Evolutionary conservation across 2,329 filamentous ascomycete species (phyloP), one percentile per base, ranked within the genome.

Genomic region (Rhexocercosporidium sp.): DNA sequence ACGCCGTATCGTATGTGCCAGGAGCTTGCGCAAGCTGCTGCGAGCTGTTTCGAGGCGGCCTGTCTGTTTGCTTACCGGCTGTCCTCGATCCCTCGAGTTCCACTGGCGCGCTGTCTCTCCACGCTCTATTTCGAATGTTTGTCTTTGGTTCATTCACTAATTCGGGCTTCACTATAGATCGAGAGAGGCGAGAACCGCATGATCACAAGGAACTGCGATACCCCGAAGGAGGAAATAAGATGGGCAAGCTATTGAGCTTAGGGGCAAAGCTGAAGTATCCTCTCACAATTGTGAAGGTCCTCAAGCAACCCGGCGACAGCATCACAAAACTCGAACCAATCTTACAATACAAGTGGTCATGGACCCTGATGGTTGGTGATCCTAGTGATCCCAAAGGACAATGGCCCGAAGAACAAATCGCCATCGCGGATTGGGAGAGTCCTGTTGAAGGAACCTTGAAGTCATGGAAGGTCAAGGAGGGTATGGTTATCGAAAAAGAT

Each of bases 301-400:
- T 95, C 72, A 94, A 93, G 79, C 82, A 85, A 72, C 86, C 88
- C 22, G 91, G 92, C 79, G 93, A 97, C 74, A 77, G 86, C 69
- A 87, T 99, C 76, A 85, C 88, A 75, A 91, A 91, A 79, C 85
- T 93, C 76, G 91, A 94, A 75, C 86, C 89, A 64, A 85, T 98
- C 65, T 90, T 99, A 78, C 88, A 92, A 78, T 99, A 97, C 84
- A 90, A 89, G 69, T 99, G 94, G 82, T 89, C 89, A 75, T 94
- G 90, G 80, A 90, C 84, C 76, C 90, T 93, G 80, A 88, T 89
- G 72, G 88, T 96, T 67, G 90, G 90, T 77, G 61, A 63, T 39
- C 51, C 61, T 22, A 63, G 47, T 14, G 91, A 96, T 65, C 83
- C 83, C 20, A 80, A 82, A 31, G 84, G 83, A 65, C 84, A 89